A percentile compares a stretch with the other conserved stretches of the same genome.
Evolutionary conservation across 139 green algal species (phyloP).

Genomic region (Medakamo hakoo): DNA sequence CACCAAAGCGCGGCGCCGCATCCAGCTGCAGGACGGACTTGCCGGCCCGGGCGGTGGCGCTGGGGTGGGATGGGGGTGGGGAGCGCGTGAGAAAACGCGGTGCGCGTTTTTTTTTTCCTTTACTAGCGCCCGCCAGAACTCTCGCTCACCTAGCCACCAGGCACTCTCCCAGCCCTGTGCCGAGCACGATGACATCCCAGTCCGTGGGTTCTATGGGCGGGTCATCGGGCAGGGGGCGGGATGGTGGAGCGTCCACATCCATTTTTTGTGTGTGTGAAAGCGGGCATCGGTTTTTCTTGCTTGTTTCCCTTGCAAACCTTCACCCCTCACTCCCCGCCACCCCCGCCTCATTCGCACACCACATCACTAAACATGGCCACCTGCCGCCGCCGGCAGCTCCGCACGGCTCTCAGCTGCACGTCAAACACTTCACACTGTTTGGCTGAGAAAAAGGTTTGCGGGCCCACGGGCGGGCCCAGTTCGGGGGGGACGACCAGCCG

Average conservation of each 20-base stretch:
- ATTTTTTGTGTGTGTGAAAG: no score
- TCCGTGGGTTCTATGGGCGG: constrained; percentile 21
- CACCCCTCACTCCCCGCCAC: no score
- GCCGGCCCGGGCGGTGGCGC: constrained; percentile 37
- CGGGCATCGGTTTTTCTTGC: background rate
- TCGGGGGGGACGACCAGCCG: constrained; percentile 85
- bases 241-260: background rate
- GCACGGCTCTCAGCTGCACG: constrained; percentile 65
- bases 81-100: constrained; percentile 1
- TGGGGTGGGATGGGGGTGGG: constrained; percentile 8
- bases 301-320: background rate
- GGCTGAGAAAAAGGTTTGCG: constrained; percentile 93
- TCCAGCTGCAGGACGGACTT: constrained; percentile 73
- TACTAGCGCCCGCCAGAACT: no score
- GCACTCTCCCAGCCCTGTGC: constrained; percentile 37
- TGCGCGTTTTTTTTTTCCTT: no score
- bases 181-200: constrained; percentile 42
- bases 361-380: constrained; percentile 69
- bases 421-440: constrained; percentile 99
- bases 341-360: constrained; percentile 47
- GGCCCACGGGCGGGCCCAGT: constrained; percentile 88
- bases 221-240: background rate
- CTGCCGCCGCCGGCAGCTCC: constrained; percentile 48
- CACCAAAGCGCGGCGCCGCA: constrained; percentile 46
- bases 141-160: constrained; percentile 40